A percentile compares a stretch with the other conserved stretches of the same genome.
Conservation (phyloP, 805 yeast species). For the Suhomyces prunicola region DNA sequence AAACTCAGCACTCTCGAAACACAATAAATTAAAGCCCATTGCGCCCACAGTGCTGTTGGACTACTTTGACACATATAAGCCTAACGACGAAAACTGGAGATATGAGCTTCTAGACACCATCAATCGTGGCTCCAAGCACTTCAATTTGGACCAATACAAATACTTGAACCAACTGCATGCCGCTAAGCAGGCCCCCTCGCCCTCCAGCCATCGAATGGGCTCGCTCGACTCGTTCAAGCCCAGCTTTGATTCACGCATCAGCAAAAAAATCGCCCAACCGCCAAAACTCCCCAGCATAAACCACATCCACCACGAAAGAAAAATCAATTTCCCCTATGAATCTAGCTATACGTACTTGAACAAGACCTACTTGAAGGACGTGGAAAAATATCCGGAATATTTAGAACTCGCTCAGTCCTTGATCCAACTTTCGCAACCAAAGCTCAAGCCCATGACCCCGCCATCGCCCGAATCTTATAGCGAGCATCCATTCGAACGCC, state of each 20-base stretch:
- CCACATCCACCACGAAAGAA: slow-evolving; percentile 24
- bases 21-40: slow-evolving; percentile 28
- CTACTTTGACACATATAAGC: slow-evolving; percentile 44
- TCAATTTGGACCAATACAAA: slow-evolving; percentile 26
- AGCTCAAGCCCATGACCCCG: neutral
- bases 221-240: slow-evolving; percentile 22
- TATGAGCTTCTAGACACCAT: slow-evolving; percentile 38
- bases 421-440: slow-evolving; percentile 30
- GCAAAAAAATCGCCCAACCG: slow-evolving; percentile 22
- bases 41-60: slow-evolving; percentile 43
- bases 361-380: slow-evolving; percentile 47
- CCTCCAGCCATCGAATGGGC: neutral
- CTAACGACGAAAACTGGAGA: slow-evolving; percentile 44
- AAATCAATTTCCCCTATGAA: slow-evolving; percentile 51
- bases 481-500: neutral
- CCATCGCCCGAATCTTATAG: neutral
- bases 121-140: slow-evolving; percentile 20
- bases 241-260: slow-evolving; percentile 35
- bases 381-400: slow-evolving; percentile 46
- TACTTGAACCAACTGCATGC: slow-evolving; percentile 19
- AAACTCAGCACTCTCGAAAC: slow-evolving; percentile 16
- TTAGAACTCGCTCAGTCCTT: slow-evolving; percentile 45
- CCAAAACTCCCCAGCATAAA: slow-evolving; percentile 17
- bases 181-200: neutral
- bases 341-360: slow-evolving; percentile 50